Evolutionary conservation across 2,329 filamentous ascomycete genomes (phyloP), one percentile per base, ranked within the genome.

Genomic region (Scleromitrula shiraiana): DNA sequence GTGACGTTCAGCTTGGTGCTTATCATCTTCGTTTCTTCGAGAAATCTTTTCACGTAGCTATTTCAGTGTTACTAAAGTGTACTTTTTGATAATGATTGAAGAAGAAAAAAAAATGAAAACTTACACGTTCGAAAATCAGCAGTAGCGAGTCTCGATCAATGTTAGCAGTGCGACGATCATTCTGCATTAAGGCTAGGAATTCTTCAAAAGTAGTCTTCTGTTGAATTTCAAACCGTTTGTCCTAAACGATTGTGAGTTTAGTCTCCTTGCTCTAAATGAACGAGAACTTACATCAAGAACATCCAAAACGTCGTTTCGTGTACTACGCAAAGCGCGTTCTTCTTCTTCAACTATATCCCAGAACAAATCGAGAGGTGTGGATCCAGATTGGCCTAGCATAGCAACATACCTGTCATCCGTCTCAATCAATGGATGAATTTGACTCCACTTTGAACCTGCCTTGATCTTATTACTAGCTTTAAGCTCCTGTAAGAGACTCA

Each of bases 341-440:
- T 97, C 89, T 65, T 95, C 89, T 65, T 97, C 93, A 22, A 97
- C 76, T 40, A 90, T 73, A 64, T 98, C 93, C 88, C 91, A 96
- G 70, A 98, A 97, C 6, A 98, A 73, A 61, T 97, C 89, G 55
- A 95, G 76, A 12, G 93, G 88, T 4, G 80, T 85, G 4, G 90
- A 95, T 48, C 91, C 90, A 50, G 78, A 69, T 63, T 94, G 88
- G 43, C 89, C 90, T 51, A 90, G 77, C 74, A 95, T 88, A 54
- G 80, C 82, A 58, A 74, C 76, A 67, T 95, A 97, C 56, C 90
- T 86, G 40, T 83, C 77, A 61, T 98, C 93, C 47, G 85, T 73
- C 58, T 86, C 78, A 57, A 98, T 77, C 40, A 84, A 65, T 0
- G 85, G 80, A 56, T 85, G 74, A 54, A 97, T 75, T 50, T 89